These are phyloP conservation scores for Cicer arietinum DNA, from an alignment of 306 rosid species.

Conservation along the genomic window DNA sequence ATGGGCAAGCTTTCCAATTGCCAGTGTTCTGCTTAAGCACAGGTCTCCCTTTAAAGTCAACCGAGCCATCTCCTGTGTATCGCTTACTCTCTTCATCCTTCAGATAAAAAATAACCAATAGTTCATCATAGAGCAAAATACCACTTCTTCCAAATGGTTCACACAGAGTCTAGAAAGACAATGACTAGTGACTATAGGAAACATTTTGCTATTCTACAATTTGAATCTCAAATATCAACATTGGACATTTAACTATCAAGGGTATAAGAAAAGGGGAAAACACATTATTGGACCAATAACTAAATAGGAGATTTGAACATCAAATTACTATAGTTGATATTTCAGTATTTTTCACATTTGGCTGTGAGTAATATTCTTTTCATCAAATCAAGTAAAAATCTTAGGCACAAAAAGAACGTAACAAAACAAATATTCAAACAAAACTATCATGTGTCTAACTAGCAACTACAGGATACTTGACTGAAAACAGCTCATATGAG, in stretches of 20 bases:
- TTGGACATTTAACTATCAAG: slow-evolving; percentile 12
- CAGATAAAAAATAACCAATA: slow-evolving; percentile 33
- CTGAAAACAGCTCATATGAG: slow-evolving; percentile 5
- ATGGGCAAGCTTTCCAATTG: slow-evolving; percentile 80
- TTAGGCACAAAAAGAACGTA: neutral
- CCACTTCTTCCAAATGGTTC: neutral
- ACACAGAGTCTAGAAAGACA: neutral
- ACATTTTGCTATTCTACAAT: slow-evolving; percentile 1
- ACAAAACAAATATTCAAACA: neutral
- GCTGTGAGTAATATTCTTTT: neutral
- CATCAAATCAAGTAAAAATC: slow-evolving; percentile 25
- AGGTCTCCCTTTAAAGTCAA: slow-evolving; percentile 71
- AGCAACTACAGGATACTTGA: slow-evolving; percentile 4
- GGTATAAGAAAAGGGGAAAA: neutral
- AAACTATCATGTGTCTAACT: neutral
- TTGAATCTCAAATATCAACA: slow-evolving; percentile 22
- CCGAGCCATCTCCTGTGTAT: slow-evolving; percentile 76
- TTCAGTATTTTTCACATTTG: neutral
- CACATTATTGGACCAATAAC: neutral
- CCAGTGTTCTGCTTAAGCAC: slow-evolving; percentile 66
- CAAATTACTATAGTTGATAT: neutral
- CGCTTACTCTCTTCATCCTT: slow-evolving; percentile 55
- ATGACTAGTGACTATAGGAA: neutral
- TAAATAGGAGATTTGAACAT: slow-evolving; percentile 12
- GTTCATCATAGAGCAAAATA: neutral